Percentiles rank a stretch among this genome's conserved stretches.
Conservation (phyloP, 129 eudicot genomes). For the Arctium minus region DNA sequence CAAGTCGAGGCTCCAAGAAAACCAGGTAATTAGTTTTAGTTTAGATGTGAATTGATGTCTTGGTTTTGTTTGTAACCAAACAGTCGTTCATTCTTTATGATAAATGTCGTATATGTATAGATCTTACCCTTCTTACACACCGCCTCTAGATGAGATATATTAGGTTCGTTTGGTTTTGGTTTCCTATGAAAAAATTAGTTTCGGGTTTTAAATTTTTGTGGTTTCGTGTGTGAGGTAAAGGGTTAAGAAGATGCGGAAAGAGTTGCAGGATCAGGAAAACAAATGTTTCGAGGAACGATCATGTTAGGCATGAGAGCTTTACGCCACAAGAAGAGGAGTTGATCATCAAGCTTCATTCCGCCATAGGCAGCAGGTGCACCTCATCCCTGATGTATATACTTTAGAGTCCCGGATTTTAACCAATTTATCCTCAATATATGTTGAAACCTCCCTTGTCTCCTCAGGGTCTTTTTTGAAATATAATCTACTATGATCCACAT, state of each 20-base stretch:
- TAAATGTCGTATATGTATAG: neutral
- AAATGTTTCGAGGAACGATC: slow-evolving; percentile 41
- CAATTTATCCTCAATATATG: neutral
- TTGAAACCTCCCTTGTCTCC: neutral
- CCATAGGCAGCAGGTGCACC: slow-evolving; percentile 84
- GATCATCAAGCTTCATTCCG: slow-evolving; percentile 84
- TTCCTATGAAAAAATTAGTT: neutral
- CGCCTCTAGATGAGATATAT: neutral
- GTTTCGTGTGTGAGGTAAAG: slow-evolving; percentile 25
- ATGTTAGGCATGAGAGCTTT: slow-evolving; percentile 49
- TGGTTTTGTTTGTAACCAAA: neutral
- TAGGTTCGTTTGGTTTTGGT: neutral
- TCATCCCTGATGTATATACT: neutral
- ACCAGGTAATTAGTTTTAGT: slow-evolving; percentile 39
- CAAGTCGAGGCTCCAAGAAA: slow-evolving; percentile 35
- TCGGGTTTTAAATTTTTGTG: slow-evolving; percentile 1
- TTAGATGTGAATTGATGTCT: neutral
- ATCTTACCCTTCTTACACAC: neutral
- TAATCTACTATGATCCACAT: neutral
- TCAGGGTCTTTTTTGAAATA: neutral
- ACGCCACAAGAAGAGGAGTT: slow-evolving; percentile 87
- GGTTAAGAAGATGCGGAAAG: slow-evolving; percentile 66
- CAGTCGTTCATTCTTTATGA: neutral
- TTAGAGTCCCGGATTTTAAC: neutral
- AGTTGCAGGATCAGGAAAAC: slow-evolving; percentile 59